These are phyloP conservation scores for Taiwanofungus camphoratus DNA, from an alignment of 1,284 basidiomycete genomes.

Conservation along the genomic window DNA sequence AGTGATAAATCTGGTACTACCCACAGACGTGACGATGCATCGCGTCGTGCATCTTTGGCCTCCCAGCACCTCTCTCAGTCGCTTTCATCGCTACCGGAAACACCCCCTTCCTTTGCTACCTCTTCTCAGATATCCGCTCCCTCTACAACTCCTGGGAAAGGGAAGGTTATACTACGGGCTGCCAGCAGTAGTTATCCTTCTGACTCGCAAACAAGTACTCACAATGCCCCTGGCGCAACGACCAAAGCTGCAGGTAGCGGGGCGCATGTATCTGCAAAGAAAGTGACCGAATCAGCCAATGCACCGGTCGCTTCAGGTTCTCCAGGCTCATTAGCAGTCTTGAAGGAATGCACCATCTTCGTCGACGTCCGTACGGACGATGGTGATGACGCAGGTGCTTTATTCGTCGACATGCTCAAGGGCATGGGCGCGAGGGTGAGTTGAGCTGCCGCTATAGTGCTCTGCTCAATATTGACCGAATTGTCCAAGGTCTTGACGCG, in stretches of 20 bases:
- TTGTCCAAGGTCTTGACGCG: conserved; percentile 47
- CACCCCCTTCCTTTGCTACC: conserved; percentile 33
- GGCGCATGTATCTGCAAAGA: conserved; percentile 13
- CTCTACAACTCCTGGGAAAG: not conserved
- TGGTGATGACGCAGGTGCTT: conserved; percentile 78
- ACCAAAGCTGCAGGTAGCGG: conserved; percentile 13
- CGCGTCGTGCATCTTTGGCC: conserved; percentile 53
- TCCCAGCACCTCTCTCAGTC: conserved; percentile 54
- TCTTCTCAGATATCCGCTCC: conserved; percentile 17
- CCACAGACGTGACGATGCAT: conserved; percentile 31
- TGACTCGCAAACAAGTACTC: conserved; percentile 9
- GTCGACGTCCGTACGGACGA: conserved; percentile 87
- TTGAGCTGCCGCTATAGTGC: not conserved
- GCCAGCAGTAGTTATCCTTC: not conserved
- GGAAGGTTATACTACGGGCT: not conserved
- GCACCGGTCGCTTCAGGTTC: not conserved
- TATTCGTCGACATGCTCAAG: conserved; percentile 83
- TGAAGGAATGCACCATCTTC: conserved; percentile 80
- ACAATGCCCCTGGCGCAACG: conserved; percentile 15
- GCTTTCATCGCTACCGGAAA: conserved; percentile 38
- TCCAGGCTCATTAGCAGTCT: conserved; percentile 31
- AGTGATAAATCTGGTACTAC: too few relatives aligned
- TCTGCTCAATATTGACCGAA: conserved; percentile 6
- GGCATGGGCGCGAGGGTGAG: conserved; percentile 77
- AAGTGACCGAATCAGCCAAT: conserved; percentile 10